Conservation (phyloP, 2,329 filamentous ascomycete species). For the Ophiosphaerella korrae region DNA sequence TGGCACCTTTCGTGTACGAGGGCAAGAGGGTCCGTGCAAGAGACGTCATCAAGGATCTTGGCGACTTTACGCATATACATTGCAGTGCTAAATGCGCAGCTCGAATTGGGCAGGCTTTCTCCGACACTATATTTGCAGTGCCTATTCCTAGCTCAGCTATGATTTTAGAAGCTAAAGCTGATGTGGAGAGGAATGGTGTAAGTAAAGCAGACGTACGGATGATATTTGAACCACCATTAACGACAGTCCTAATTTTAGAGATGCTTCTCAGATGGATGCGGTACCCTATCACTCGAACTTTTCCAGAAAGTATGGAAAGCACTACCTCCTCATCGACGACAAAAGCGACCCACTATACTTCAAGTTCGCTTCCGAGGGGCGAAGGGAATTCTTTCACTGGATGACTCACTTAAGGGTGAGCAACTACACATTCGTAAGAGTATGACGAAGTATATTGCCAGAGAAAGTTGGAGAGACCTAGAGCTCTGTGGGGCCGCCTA, state of each 20-base stretch:
- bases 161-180: slow-evolving; percentile 49
- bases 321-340: slow-evolving; percentile 53
- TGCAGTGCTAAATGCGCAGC: slow-evolving; percentile 64
- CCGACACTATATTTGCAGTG: slow-evolving; percentile 75
- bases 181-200: slow-evolving; percentile 58
- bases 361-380: slow-evolving; percentile 76
- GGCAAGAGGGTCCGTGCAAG: slow-evolving; percentile 54
- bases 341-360: slow-evolving; percentile 50
- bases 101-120: slow-evolving; percentile 72
- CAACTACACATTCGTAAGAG: slow-evolving; percentile 68
- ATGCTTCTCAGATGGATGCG: slow-evolving; percentile 80
- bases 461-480: slow-evolving; percentile 56
- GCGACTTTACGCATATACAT: slow-evolving; percentile 53
- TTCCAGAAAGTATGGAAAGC: slow-evolving; percentile 63
- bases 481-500: slow-evolving; percentile 75
- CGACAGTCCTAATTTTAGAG: slow-evolving; percentile 34
- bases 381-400: slow-evolving; percentile 67
- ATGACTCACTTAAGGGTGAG: slow-evolving; percentile 62
- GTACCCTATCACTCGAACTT: slow-evolving; percentile 69
- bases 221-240: too few relatives aligned
- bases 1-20: slow-evolving; percentile 35
- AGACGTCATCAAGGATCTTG: slow-evolving; percentile 57
- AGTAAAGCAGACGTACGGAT: too few relatives aligned
- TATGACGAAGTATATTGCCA: slow-evolving; percentile 76
- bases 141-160: slow-evolving; percentile 54